Evolutionary conservation across 176 grass and related monocot genomes (phyloP).

Genomic region (Hsuehochloa calcarea): DNA sequence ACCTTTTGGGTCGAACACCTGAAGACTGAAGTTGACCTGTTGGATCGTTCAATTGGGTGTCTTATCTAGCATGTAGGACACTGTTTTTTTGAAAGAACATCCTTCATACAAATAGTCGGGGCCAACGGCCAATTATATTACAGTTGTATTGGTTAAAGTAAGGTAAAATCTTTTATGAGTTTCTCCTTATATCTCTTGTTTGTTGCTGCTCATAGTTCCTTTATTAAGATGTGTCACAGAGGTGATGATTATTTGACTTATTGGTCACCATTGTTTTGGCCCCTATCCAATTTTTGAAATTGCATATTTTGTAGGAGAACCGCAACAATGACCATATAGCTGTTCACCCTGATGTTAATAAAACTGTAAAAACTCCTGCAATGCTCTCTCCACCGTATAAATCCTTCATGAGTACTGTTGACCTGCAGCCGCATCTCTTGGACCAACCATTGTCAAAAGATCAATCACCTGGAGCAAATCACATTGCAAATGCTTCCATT

Average conservation of each 20-base stretch:
- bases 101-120: background rate
- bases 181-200: background rate
- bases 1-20: slow-evolving; percentile 11
- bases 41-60: background rate
- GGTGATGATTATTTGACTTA: slow-evolving; percentile 15
- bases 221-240: background rate
- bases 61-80: background rate
- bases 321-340: slow-evolving; percentile 9
- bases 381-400: slow-evolving; percentile 19
- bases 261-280: background rate
- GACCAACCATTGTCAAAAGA: slow-evolving; percentile 26
- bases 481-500: slow-evolving; percentile 19
- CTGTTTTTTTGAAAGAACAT: background rate
- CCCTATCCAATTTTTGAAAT: slow-evolving; percentile 20
- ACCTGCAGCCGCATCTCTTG: slow-evolving; percentile 12
- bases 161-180: background rate
- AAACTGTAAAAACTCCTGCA: slow-evolving; percentile 23
- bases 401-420: slow-evolving; percentile 23
- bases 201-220: background rate
- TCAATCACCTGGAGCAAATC: slow-evolving; percentile 34
- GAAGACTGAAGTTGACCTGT: slow-evolving; percentile 10
- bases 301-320: slow-evolving; percentile 39
- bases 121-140: background rate
- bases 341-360: slow-evolving; percentile 14
- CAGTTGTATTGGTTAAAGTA: background rate